Conservation (phyloP, 805 yeast genomes). For the Candida pini region DNA sequence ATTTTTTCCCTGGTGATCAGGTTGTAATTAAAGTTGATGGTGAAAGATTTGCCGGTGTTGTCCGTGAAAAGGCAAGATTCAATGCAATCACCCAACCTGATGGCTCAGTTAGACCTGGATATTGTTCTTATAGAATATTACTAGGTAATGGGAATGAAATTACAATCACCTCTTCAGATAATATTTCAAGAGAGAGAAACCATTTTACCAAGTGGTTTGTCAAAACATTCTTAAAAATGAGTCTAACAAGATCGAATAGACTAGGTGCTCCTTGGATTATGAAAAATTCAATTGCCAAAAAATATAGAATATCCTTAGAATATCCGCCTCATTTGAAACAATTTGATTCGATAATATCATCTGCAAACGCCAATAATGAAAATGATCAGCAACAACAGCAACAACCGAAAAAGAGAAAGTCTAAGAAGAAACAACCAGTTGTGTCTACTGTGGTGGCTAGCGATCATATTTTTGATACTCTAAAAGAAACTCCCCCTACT, state of each 20-base stretch:
- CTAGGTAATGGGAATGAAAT: slow-evolving; percentile 48
- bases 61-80: slow-evolving; percentile 82
- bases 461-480: slow-evolving; percentile 24
- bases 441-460: slow-evolving; percentile 2
- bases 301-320: slow-evolving; percentile 58
- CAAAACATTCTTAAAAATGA: slow-evolving; percentile 79
- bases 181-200: slow-evolving; percentile 76
- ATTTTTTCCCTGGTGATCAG: slow-evolving; percentile 87
- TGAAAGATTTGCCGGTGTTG: slow-evolving; percentile 48
- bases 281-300: slow-evolving; percentile 64
- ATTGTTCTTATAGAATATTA: slow-evolving; percentile 66
- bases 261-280: slow-evolving; percentile 97
- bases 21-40: slow-evolving; percentile 53
- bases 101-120: slow-evolving; percentile 35
- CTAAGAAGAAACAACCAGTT: slow-evolving; percentile 2
- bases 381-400: slow-evolving; percentile 15
- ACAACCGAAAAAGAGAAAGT: slow-evolving; percentile 3
- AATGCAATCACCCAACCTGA: slow-evolving; percentile 38
- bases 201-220: slow-evolving; percentile 86
- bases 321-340: slow-evolving; percentile 51
- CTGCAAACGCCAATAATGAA: slow-evolving; percentile 10
- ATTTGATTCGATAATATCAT: slow-evolving; percentile 12
- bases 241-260: slow-evolving; percentile 71
- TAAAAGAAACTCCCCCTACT: slow-evolving; percentile 33
- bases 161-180: slow-evolving; percentile 59